phyloP scores from a whole-genome alignment of 2,329 filamentous ascomycete species.

The Diaporthe destruens region DNA sequence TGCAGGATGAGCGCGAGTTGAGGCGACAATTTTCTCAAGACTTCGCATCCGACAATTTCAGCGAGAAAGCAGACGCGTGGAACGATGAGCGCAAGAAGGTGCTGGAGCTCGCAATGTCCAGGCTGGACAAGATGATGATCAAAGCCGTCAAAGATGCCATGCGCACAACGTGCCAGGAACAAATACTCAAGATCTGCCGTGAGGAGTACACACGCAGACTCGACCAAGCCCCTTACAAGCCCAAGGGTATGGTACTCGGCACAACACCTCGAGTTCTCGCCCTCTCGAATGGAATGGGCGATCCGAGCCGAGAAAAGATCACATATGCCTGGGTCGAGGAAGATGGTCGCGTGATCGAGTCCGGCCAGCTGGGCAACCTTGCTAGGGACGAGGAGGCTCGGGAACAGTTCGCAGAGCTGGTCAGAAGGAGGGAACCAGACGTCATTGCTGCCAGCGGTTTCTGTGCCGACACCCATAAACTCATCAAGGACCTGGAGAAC shows the following conservation, averaged over 20 bases:
- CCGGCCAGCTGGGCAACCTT: constrained; percentile 87
- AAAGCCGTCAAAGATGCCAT: constrained; percentile 96
- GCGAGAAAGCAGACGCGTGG: constrained; percentile 95
- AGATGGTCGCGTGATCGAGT: constrained; percentile 88
- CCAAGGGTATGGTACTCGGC: constrained; percentile 90
- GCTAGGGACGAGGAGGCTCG: constrained; percentile 75
- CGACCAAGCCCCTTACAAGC: constrained; percentile 96
- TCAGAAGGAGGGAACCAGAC: constrained; percentile 85
- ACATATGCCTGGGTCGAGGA: constrained; percentile 96
- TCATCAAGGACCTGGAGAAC: constrained; percentile 84
- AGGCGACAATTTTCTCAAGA: constrained; percentile 81
- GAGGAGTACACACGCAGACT: constrained; percentile 91
- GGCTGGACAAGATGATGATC: constrained; percentile 85
- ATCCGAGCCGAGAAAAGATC: constrained; percentile 79
- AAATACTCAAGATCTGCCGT: constrained; percentile 87
- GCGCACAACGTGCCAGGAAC: constrained; percentile 92
- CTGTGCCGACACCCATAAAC: constrained; percentile 85
- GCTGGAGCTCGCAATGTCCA: constrained; percentile 82
- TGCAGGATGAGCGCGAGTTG: constrained; percentile 83
- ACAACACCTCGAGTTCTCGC: constrained; percentile 89
- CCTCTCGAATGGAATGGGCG: constrained; percentile 86
- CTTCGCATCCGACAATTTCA: constrained; percentile 95
- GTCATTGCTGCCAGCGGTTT: constrained; percentile 92
- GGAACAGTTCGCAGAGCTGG: constrained; percentile 80
- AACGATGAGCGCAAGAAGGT: constrained; percentile 89